These are phyloP conservation scores for Dactylis glomerata DNA, from an alignment of 176 grass and related monocot genomes.

Conservation along the genomic window DNA sequence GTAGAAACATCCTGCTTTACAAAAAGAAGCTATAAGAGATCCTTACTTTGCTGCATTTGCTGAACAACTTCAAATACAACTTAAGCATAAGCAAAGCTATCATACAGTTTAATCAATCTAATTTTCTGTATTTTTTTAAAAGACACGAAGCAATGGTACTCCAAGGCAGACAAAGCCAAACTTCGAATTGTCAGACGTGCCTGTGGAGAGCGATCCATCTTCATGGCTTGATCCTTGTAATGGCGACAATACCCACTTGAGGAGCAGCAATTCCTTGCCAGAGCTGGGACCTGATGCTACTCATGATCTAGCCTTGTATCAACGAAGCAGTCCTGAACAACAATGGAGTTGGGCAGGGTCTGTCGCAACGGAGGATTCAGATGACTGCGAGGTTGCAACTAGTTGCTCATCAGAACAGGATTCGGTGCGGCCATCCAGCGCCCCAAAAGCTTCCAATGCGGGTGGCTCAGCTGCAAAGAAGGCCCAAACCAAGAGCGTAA, in stretches of 20 bases:
- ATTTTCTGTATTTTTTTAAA: neutral
- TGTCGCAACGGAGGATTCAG: conserved; percentile 56
- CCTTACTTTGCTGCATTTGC: neutral
- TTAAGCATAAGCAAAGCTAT: neutral
- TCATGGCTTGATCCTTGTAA: conserved; percentile 21
- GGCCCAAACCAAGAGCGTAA: conserved; percentile 31
- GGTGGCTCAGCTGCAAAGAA: conserved; percentile 31
- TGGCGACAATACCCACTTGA: conserved; percentile 16
- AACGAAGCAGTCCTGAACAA: conserved; percentile 42
- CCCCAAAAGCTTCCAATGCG: conserved; percentile 47
- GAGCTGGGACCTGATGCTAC: conserved; percentile 45
- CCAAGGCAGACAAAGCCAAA: conserved; percentile 21
- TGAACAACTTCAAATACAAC: neutral
- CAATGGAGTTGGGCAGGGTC: conserved; percentile 48
- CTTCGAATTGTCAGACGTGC: conserved; percentile 23
- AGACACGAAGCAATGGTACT: conserved; percentile 23
- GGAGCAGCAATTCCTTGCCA: conserved; percentile 46
- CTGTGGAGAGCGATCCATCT: conserved; percentile 23
- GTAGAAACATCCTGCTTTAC: neutral
- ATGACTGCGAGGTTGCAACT: conserved; percentile 58
- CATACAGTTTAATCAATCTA: neutral
- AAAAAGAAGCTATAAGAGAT: neutral
- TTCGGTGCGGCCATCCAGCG: conserved; percentile 34
- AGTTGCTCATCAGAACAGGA: conserved; percentile 69
- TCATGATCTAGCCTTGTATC: conserved; percentile 41